A percentile compares a stretch with the other conserved stretches of the same genome.
Evolutionary conservation across 208 protist species (phyloP).

Genomic region (Leishmania tarentolae): DNA sequence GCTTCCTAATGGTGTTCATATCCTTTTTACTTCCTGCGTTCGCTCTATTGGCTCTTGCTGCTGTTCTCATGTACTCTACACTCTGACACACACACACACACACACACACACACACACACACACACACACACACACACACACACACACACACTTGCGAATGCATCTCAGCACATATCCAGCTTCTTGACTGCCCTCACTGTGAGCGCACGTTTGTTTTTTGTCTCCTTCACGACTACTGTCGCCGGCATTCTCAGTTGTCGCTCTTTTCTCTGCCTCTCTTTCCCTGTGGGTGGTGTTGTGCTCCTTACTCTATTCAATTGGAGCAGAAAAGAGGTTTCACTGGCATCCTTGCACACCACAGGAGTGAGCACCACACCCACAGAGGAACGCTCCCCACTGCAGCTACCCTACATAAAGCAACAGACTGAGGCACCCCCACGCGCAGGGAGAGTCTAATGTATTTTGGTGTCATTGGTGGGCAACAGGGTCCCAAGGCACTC

Average conservation of each 20-base stretch:
- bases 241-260: background rate
- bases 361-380: background rate
- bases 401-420: background rate
- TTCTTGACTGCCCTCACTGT: background rate
- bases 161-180: background rate
- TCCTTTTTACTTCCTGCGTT: background rate
- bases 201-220: background rate
- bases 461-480: conserved; percentile 71
- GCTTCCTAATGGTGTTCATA: background rate
- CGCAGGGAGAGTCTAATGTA: conserved; percentile 25
- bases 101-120: background rate
- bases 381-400: background rate
- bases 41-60: background rate
- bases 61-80: background rate
- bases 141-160: background rate
- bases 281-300: background rate
- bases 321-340: background rate
- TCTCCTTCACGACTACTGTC: too few relatives aligned
- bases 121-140: background rate
- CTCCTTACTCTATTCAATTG: background rate
- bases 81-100: background rate
- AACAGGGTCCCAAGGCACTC: conserved; percentile 83
- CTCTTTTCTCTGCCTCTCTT: background rate
- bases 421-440: background rate
- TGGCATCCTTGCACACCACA: background rate